Evolutionary conservation across 805 yeast genomes (phyloP).

Genomic region (Metschnikowia proteae): DNA sequence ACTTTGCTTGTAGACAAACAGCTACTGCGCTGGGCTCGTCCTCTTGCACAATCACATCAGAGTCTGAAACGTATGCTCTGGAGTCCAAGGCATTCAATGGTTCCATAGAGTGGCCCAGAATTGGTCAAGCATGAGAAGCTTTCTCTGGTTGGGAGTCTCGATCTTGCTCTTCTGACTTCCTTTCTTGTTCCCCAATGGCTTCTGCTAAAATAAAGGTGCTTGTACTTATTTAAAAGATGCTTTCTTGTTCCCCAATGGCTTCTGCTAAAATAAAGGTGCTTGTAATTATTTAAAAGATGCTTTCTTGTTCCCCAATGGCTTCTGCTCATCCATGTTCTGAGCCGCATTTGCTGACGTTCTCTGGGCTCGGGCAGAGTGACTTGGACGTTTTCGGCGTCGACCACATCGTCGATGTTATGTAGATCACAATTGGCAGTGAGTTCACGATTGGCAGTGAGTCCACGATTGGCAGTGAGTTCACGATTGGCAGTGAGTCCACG

Average conservation of each 20-base stretch:
- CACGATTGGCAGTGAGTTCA: too few species aligned
- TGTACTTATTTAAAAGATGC: too few species aligned
- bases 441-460: constrained; percentile 62
- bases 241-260: not conserved
- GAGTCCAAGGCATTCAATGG: constrained; percentile 77
- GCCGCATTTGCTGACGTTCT: not conserved
- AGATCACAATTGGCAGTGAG: constrained; percentile 78
- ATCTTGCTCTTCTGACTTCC: constrained; percentile 11
- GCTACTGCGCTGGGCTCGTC: constrained; percentile 92
- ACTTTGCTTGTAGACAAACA: constrained; percentile 78
- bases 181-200: not conserved
- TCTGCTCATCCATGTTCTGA: not conserved
- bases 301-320: not conserved
- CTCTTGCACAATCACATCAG: constrained; percentile 89
- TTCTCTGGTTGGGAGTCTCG: constrained; percentile 54
- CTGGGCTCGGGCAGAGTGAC: not conserved
- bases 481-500: too few species aligned
- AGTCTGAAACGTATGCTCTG: constrained; percentile 90
- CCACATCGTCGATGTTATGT: constrained; percentile 84
- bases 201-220: too few species aligned
- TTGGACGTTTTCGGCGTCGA: constrained; percentile 41
- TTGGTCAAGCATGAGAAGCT: constrained; percentile 74
- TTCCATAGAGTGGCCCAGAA: constrained; percentile 94
- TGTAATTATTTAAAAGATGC: too few species aligned
- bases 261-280: too few species aligned